Percentiles rank a stretch among this genome's conserved stretches.
phyloP scores from a whole-genome alignment of 2,329 filamentous ascomycete genomes.

The Rosellinia necatrix region DNA sequence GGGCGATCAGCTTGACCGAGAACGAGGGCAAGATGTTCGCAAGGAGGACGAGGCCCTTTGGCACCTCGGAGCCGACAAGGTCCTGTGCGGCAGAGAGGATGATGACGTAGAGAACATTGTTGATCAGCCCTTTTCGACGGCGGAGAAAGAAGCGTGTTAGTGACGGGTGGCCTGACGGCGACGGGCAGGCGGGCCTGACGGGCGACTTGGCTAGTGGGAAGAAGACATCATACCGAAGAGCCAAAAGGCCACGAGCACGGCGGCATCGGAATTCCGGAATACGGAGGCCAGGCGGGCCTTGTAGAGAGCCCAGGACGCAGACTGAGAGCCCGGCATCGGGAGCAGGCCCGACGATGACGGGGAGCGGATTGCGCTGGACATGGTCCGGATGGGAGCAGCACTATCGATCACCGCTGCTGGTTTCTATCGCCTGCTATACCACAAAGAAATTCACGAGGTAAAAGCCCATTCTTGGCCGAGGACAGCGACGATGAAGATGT shows the following conservation, averaged over 20 bases:
- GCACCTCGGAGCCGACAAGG: slow-evolving; percentile 82
- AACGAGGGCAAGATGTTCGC: slow-evolving; percentile 93
- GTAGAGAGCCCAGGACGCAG: slow-evolving; percentile 76
- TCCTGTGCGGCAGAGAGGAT: slow-evolving; percentile 95
- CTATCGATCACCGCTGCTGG: no score
- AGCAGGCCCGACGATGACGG: slow-evolving; percentile 46
- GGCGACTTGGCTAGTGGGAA: background rate
- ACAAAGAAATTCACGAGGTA: no score
- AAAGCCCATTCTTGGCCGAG: no score
- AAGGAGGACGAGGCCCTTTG: slow-evolving; percentile 90
- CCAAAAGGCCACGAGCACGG: slow-evolving; percentile 86
- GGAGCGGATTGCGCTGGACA: slow-evolving; percentile 26
- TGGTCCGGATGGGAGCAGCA: background rate
- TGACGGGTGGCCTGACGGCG: background rate
- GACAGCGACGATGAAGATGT: no score
- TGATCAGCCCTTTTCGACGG: slow-evolving; percentile 73
- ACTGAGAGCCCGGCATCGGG: slow-evolving; percentile 61
- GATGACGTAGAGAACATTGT: slow-evolving; percentile 97
- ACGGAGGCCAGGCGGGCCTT: slow-evolving; percentile 65
- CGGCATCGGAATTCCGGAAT: slow-evolving; percentile 69
- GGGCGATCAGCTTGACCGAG: slow-evolving; percentile 82
- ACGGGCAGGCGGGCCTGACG: no score
- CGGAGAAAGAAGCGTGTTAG: background rate
- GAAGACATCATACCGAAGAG: slow-evolving; percentile 72
- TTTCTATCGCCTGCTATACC: no score